phyloP scores from a whole-genome alignment of 768 basidiomycete genomes.

The Mycena vulgaris region DNA sequence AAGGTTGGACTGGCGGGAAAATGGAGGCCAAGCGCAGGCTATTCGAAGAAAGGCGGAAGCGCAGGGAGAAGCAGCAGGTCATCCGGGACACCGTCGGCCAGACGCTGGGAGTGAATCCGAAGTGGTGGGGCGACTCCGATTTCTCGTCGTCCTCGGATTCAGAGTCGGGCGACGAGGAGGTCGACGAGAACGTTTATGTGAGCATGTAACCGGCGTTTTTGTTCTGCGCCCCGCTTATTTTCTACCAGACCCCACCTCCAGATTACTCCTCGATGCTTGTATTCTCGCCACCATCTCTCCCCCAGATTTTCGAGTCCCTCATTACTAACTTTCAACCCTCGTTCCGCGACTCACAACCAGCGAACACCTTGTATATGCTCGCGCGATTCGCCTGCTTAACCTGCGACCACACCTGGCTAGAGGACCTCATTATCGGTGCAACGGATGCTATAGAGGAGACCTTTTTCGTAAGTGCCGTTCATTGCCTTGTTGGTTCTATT shows the following conservation, averaged over 20 bases:
- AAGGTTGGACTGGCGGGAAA: conserved; percentile 85
- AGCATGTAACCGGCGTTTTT: conserved; percentile 34
- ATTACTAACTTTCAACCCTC: conserved; percentile 83
- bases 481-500: conserved; percentile 31
- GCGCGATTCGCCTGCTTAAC: conserved; percentile 93
- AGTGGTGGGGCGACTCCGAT: conserved; percentile 78
- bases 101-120: conserved; percentile 67
- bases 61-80: conserved; percentile 65
- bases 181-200: conserved; percentile 69
- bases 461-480: conserved; percentile 81
- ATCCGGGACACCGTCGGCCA: conserved; percentile 73
- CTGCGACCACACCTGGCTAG: conserved; percentile 94
- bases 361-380: conserved; percentile 91
- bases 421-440: conserved; percentile 92
- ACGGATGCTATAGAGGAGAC: conserved; percentile 94
- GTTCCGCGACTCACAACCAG: conserved; percentile 86
- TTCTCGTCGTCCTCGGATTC: conserved; percentile 58
- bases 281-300: conserved; percentile 86
- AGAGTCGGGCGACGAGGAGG: conserved; percentile 62
- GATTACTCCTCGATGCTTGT: conserved; percentile 94
- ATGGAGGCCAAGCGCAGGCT: conserved; percentile 78
- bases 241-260: conserved; percentile 74
- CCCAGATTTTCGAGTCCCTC: conserved; percentile 85
- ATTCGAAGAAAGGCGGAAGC: conserved; percentile 71
- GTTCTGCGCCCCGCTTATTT: background rate